Evolutionary conservation across 345 rosid genomes (phyloP).

Genomic region (Nasturtium officinale): DNA sequence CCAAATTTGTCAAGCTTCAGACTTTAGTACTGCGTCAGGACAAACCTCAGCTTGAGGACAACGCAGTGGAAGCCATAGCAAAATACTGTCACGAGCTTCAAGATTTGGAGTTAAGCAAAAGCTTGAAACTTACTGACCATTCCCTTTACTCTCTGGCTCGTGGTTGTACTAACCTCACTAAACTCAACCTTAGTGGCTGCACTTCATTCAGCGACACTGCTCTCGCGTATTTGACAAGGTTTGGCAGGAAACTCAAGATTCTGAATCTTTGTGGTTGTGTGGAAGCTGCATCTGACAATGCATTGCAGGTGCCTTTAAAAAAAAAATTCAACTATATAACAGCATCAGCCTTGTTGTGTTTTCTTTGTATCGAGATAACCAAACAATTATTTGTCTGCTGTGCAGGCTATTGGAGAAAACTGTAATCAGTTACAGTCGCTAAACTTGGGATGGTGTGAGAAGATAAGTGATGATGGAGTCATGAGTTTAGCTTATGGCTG

Average conservation of each 20-base stretch:
- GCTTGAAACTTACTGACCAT: conserved; percentile 78
- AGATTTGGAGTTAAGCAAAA: conserved; percentile 92
- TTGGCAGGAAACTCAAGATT: conserved; percentile 63
- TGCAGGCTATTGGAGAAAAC: conserved; percentile 84
- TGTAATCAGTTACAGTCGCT: conserved; percentile 68
- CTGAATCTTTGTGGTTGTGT: conserved; percentile 98
- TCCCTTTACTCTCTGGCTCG: conserved; percentile 74
- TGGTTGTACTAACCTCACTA: conserved; percentile 78
- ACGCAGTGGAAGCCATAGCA: conserved; percentile 75
- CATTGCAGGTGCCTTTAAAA: conserved; percentile 64
- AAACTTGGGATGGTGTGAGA: conserved; percentile 96
- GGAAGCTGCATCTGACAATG: conserved; percentile 71
- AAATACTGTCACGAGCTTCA: conserved; percentile 72
- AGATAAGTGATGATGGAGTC: conserved; percentile 82
- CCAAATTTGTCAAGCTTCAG: conserved; percentile 73
- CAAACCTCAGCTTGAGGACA: conserved; percentile 84
- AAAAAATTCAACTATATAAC: neutral
- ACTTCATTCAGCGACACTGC: conserved; percentile 68
- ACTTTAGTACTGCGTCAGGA: conserved; percentile 79
- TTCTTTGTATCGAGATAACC: neutral
- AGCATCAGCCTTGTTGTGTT: neutral
- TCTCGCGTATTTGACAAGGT: conserved; percentile 57
- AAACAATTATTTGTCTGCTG: neutral
- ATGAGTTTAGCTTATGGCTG: conserved; percentile 87
- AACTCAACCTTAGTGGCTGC: conserved; percentile 94